Percentiles rank a stretch among this genome's conserved stretches.
phyloP scores from a whole-genome alignment of 306 rosid genomes.

The Corylus americana region DNA sequence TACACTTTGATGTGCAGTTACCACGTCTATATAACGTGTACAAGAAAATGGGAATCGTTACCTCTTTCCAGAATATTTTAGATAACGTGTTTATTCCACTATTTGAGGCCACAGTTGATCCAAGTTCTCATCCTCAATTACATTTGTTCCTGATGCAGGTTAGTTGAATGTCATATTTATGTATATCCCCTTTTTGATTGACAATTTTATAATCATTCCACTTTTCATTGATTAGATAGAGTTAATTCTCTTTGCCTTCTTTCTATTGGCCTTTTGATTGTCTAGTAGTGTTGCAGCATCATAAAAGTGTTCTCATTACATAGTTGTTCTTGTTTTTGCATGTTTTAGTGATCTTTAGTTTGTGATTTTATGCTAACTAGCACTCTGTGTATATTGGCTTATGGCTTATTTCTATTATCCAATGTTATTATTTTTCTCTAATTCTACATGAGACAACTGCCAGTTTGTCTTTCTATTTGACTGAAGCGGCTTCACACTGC shows the following conservation, averaged over 20 bases:
- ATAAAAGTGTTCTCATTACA: not conserved
- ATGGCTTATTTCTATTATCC: not conserved
- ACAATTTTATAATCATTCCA: not conserved
- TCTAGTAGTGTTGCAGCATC: constrained; percentile 1
- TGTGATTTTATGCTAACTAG: not conserved
- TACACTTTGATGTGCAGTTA: constrained; percentile 47
- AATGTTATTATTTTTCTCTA: constrained; percentile 5
- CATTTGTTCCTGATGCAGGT: constrained; percentile 85
- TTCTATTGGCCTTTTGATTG: not conserved
- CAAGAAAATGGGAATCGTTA: constrained; percentile 78
- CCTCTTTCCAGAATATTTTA: constrained; percentile 78
- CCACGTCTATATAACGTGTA: constrained; percentile 77
- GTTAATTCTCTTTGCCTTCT: not conserved
- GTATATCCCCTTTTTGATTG: not conserved
- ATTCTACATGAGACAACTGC: constrained; percentile 3
- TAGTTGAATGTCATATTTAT: constrained; percentile 15
- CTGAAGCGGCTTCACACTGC: not conserved
- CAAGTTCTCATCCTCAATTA: constrained; percentile 84
- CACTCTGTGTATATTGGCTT: not conserved
- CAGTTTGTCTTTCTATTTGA: constrained; percentile 1
- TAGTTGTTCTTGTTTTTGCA: not conserved
- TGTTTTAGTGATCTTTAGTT: not conserved
- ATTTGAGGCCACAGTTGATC: constrained; percentile 79
- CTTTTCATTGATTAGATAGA: not conserved
- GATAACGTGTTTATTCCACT: constrained; percentile 81